phyloP scores from a whole-genome alignment of 169 alveolate species.

The Theileria orientalis region DNA sequence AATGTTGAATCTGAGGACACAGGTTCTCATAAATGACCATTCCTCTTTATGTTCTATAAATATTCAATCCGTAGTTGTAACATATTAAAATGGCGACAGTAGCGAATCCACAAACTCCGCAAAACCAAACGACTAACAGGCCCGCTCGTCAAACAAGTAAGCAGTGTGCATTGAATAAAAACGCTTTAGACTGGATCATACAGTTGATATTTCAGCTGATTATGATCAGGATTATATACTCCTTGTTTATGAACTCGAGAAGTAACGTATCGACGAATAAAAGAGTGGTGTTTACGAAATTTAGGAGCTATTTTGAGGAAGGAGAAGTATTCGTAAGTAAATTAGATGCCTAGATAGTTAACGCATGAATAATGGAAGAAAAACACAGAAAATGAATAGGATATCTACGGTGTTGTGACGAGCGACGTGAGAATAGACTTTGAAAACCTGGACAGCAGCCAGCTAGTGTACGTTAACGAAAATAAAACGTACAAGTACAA shows the following conservation, averaged over 20 bases:
- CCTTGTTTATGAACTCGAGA: conserved; percentile 12
- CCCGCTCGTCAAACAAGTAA: too few relatives aligned
- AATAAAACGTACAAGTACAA: conserved; percentile 42
- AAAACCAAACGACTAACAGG: too few relatives aligned
- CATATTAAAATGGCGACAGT: too few relatives aligned
- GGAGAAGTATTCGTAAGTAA: conserved; percentile 37
- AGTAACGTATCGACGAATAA: conserved; percentile 11
- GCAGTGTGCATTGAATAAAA: neutral
- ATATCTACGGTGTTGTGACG: conserved; percentile 39
- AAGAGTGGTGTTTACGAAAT: conserved; percentile 2
- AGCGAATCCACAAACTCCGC: too few relatives aligned
- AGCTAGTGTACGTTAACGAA: conserved; percentile 44
- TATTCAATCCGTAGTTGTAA: neutral
- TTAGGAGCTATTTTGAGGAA: conserved; percentile 15
- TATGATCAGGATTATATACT: conserved; percentile 16
- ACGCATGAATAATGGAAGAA: too few relatives aligned
- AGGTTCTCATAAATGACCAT: neutral
- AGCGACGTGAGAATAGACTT: conserved; percentile 13
- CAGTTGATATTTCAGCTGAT: conserved; percentile 34
- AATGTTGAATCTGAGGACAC: too few relatives aligned
- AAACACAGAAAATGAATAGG: conserved; percentile 10
- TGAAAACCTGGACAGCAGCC: conserved; percentile 21
- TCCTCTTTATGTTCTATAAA: neutral
- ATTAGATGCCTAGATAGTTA: too few relatives aligned
- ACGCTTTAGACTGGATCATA: conserved; percentile 32